A percentile compares a stretch with the other conserved stretches of the same genome.
These are phyloP conservation scores for Penicillium flavigenum DNA, from an alignment of 495 filamentous ascomycete species.

Conservation along the genomic window DNA sequence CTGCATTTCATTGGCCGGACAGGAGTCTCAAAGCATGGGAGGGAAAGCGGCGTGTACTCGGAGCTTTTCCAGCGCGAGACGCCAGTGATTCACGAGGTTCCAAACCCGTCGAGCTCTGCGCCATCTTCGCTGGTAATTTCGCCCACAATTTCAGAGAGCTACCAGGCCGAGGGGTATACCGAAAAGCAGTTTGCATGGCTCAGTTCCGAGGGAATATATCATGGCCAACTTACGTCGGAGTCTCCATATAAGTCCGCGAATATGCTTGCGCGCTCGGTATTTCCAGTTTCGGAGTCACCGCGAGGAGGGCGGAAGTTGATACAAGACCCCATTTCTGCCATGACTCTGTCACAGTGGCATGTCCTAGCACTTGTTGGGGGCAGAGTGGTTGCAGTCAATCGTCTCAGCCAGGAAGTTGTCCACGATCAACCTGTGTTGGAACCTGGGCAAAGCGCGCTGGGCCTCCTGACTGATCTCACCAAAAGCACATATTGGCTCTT, in stretches of 20 bases:
- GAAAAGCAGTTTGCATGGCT: conserved; percentile 90
- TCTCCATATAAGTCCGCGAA: conserved; percentile 69
- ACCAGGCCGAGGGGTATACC: conserved; percentile 43
- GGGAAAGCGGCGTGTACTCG: conserved; percentile 81
- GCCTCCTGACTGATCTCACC: conserved; percentile 79
- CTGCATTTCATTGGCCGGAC: conserved; percentile 77
- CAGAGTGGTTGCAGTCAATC: conserved; percentile 77
- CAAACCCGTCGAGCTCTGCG: conserved; percentile 51
- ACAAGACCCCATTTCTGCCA: conserved; percentile 71
- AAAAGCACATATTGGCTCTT: conserved; percentile 98
- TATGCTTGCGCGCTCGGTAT: conserved; percentile 67
- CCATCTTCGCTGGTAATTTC: conserved; percentile 70
- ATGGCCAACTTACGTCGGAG: conserved; percentile 64
- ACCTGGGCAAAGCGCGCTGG: conserved; percentile 70
- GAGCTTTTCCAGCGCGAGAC: conserved; percentile 86
- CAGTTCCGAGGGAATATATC: conserved; percentile 79
- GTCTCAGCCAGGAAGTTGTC: conserved; percentile 77
- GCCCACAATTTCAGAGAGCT: conserved; percentile 61
- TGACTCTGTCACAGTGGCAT: conserved; percentile 90
- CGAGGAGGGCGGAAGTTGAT: conserved; percentile 62
- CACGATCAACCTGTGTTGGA: conserved; percentile 87
- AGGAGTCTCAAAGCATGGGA: conserved; percentile 56
- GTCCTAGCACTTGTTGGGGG: conserved; percentile 81
- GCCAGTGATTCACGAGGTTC: conserved; percentile 68
- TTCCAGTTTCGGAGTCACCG: conserved; percentile 64